phyloP scores from a whole-genome alignment of 208 protist species.

The Trypanosoma lewisi region DNA sequence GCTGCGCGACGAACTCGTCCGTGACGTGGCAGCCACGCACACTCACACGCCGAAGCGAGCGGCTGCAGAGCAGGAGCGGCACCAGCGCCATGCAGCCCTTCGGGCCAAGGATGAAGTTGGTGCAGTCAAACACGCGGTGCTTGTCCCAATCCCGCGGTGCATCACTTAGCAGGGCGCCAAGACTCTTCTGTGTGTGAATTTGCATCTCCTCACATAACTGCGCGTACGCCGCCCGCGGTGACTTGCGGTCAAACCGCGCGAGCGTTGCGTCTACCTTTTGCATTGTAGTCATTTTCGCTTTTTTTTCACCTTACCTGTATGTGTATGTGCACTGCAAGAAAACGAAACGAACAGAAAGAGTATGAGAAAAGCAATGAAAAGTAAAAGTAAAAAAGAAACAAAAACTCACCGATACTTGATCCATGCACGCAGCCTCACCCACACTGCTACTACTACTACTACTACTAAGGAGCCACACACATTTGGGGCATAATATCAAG shows the following conservation, averaged over 20 bases:
- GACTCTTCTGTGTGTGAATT: constrained; percentile 58
- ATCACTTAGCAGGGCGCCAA: constrained; percentile 54
- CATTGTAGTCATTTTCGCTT: constrained; percentile 62
- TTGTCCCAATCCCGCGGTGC: constrained; percentile 64
- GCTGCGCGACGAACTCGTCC: constrained; percentile 61
- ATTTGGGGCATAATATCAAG: too few species aligned
- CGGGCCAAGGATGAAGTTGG: constrained; percentile 46
- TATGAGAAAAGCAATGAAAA: constrained; percentile 21
- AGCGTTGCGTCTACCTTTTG: constrained; percentile 67
- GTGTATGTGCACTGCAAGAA: background rate
- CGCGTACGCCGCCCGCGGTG: constrained; percentile 70
- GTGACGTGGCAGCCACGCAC: constrained; percentile 61
- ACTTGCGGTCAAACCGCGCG: constrained; percentile 73
- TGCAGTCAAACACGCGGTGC: constrained; percentile 62
- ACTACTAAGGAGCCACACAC: too few species aligned
- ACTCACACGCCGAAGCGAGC: constrained; percentile 58
- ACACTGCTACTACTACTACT: too few species aligned
- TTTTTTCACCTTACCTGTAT: background rate
- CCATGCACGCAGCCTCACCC: too few species aligned
- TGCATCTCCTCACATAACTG: constrained; percentile 72
- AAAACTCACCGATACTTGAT: too few species aligned
- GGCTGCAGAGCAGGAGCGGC: constrained; percentile 71
- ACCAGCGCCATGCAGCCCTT: constrained; percentile 78
- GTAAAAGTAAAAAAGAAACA: too few species aligned
- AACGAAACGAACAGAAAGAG: background rate